These are phyloP conservation scores for Phytophthora pistaciae DNA, from an alignment of 352 stramenopile species.

Conservation along the genomic window DNA sequence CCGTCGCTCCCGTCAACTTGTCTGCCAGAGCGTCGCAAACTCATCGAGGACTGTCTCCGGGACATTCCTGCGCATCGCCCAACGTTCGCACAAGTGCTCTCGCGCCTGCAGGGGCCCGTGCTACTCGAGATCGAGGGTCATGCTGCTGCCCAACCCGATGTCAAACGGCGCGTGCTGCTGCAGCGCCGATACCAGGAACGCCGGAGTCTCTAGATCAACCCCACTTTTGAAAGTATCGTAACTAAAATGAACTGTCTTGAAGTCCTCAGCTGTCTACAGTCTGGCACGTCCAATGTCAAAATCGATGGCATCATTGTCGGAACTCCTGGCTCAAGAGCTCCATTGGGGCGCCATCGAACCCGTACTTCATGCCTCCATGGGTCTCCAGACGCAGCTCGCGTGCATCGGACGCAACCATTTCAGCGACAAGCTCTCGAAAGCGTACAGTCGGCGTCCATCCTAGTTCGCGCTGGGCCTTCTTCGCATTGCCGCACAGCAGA, in stretches of 20 bases:
- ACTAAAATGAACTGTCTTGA: slow-evolving; percentile 10
- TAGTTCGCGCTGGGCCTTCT: slow-evolving; percentile 93
- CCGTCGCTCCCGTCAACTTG: slow-evolving; percentile 76
- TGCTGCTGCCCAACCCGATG: slow-evolving; percentile 43
- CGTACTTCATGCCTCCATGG: slow-evolving; percentile 13
- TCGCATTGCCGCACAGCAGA: slow-evolving; percentile 95
- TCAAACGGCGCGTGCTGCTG: slow-evolving; percentile 47
- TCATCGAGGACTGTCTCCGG: slow-evolving; percentile 83
- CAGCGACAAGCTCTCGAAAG: slow-evolving; percentile 95
- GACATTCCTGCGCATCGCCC: slow-evolving; percentile 63
- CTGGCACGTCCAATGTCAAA: neutral
- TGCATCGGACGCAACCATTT: slow-evolving; percentile 96
- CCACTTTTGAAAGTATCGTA: slow-evolving; percentile 18
- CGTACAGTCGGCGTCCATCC: slow-evolving; percentile 93
- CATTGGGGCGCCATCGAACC: neutral
- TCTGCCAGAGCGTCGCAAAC: slow-evolving; percentile 58
- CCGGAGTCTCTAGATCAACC: slow-evolving; percentile 35
- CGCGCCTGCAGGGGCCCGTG: slow-evolving; percentile 78
- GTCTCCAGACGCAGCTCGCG: slow-evolving; percentile 32
- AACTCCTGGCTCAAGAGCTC: slow-evolving; percentile 27
- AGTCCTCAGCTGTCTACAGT: neutral
- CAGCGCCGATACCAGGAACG: slow-evolving; percentile 42
- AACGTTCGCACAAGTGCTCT: slow-evolving; percentile 81
- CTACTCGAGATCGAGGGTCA: slow-evolving; percentile 82
- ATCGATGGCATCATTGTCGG: neutral